Percentiles rank a stretch among this genome's conserved stretches.
Evolutionary conservation across 441 rosid species (phyloP).

Genomic region (Syzygium syzygioides): DNA sequence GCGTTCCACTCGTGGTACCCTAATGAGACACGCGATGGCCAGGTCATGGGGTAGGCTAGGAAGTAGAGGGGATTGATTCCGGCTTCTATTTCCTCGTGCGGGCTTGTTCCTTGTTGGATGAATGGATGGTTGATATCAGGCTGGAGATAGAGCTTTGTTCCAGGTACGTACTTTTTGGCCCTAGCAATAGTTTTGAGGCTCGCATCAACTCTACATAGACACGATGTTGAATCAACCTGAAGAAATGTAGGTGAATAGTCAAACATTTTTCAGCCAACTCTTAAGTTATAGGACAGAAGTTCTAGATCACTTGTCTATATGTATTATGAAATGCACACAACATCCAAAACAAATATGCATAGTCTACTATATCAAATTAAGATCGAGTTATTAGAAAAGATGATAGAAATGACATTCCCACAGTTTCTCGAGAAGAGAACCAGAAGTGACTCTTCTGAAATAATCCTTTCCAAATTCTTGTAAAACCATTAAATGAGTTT

Average conservation of each 20-base stretch:
- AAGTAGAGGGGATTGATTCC: slow-evolving; percentile 40
- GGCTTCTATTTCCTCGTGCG: slow-evolving; percentile 32
- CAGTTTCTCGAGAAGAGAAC: too few relatives aligned
- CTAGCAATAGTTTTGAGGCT: too few relatives aligned
- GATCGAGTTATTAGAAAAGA: not conserved
- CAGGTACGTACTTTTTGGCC: not conserved
- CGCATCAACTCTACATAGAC: too few relatives aligned
- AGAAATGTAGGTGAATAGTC: not conserved
- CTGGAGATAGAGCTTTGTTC: slow-evolving; percentile 43
- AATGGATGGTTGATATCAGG: slow-evolving; percentile 47
- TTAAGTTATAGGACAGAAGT: not conserved
- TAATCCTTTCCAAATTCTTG: too few relatives aligned
- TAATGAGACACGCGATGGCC: slow-evolving; percentile 47
- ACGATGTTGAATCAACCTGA: too few relatives aligned
- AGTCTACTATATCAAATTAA: not conserved
- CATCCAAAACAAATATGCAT: too few relatives aligned
- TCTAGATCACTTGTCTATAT: not conserved
- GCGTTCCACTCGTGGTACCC: not conserved
- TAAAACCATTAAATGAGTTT: too few relatives aligned
- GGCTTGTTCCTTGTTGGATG: slow-evolving; percentile 44
- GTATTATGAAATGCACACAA: not conserved
- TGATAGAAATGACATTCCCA: not conserved
- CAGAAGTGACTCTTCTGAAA: too few relatives aligned
- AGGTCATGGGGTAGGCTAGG: slow-evolving; percentile 53
- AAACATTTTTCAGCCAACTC: not conserved